Evolutionary conservation across 1,284 basidiomycete species (phyloP), one percentile per base, ranked within the genome.

Genomic region (Ganoderma meredithae): DNA sequence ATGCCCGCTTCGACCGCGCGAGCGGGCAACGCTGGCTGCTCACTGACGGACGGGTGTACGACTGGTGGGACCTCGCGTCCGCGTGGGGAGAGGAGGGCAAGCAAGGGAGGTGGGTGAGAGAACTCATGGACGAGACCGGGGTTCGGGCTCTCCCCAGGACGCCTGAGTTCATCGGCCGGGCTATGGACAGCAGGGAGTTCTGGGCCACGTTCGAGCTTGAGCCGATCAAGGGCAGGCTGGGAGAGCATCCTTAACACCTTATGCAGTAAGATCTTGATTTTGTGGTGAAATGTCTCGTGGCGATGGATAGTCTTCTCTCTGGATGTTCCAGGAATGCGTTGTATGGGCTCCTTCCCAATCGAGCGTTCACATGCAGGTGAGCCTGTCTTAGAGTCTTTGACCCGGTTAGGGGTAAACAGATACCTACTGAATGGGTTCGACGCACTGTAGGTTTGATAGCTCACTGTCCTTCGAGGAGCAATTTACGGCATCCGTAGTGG

Each of bases 31-130:
- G 86, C 9, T 88, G 87, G 87, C 72, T 89, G 12, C 76, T 90
- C 31, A 87, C 85, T 9, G 88, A 92, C 72, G 80, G 81, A 19
- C 82, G 88, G 9, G 84, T 90, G 40, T 88, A 90, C 73, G 87
- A 91, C 74, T 90, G 88, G 88, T 91, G 89, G 88, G 88, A 90
- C 71, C 79, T 90, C 9, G 87, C 86, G 0, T 84, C 84, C 8
- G 83, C 85, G 3, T 90, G 85, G 84, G 84, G 83, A 5, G 69
- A 67, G 33, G 72, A 66, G 64, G 74, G 73, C 0, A 71, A 72
- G 36, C 75, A 77, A 53, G 39, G 70, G 36, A 58, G 61, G 25
- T 91, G 90, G 90, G 87, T 89, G 2, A 79, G 81, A 15, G 86
- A 89, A 75, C 79, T 90, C 44, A 87, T 90, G 86, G 71, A 74